Conservation (phyloP, 2,329 filamentous ascomycete species). For the Massarina eburnea region DNA sequence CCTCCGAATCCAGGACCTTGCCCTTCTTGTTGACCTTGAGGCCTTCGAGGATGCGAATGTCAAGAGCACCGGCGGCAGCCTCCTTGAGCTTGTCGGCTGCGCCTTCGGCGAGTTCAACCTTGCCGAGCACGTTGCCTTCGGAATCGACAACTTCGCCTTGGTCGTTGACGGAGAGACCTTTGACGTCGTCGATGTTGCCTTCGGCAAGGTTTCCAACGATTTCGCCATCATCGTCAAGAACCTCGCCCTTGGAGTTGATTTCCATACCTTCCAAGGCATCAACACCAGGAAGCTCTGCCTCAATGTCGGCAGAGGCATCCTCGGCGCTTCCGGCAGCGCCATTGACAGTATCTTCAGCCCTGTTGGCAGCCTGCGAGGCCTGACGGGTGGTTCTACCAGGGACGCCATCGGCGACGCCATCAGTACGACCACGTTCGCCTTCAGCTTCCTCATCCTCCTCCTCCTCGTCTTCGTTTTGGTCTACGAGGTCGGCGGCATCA, state of each 20-base stretch:
- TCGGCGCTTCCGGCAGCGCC: constrained; percentile 31
- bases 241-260: constrained; percentile 53
- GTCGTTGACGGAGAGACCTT: constrained; percentile 54
- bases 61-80: constrained; percentile 42
- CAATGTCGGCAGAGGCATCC: constrained; percentile 43
- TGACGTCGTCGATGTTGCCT: constrained; percentile 49
- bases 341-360: constrained; percentile 33
- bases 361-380: constrained; percentile 29
- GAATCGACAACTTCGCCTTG: constrained; percentile 54
- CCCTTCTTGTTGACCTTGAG: constrained; percentile 61
- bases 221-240: constrained; percentile 53
- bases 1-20: constrained; percentile 54
- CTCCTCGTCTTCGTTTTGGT: constrained; percentile 35
- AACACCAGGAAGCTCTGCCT: constrained; percentile 54
- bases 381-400: constrained; percentile 34
- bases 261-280: constrained; percentile 55
- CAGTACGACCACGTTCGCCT: constrained; percentile 22
- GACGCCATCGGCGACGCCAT: constrained; percentile 26
- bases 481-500: constrained; percentile 45
- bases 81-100: constrained; percentile 51
- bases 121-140: constrained; percentile 54
- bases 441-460: constrained; percentile 22
- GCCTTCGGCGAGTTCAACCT: constrained; percentile 54
- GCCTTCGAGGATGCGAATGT: constrained; percentile 53
- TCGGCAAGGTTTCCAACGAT: constrained; percentile 53